These are phyloP conservation scores for Eimeria necatrix DNA, from an alignment of 169 alveolate species.

Conservation along the genomic window DNA sequence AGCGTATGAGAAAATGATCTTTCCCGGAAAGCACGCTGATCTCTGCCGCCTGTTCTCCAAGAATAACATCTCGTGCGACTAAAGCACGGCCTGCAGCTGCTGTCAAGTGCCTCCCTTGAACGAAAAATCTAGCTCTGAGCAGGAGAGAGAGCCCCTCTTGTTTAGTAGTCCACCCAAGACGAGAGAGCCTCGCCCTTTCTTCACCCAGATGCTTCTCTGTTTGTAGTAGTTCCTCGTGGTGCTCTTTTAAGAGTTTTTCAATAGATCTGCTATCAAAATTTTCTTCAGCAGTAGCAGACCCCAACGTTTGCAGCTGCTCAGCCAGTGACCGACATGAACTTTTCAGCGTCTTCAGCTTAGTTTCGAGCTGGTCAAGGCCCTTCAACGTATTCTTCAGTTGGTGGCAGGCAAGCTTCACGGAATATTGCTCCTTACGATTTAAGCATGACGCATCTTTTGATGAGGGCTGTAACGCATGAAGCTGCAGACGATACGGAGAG, in stretches of 20 bases:
- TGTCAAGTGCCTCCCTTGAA: not conserved
- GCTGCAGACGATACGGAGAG: not conserved
- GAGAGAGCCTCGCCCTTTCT: not conserved
- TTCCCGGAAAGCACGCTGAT: not conserved
- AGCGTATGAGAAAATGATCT: not conserved
- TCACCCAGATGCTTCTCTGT: not conserved
- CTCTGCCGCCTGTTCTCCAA: not conserved
- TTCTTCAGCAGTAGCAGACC: not conserved
- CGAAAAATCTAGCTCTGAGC: not conserved
- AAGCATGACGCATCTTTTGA: not conserved
- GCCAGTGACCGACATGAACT: too few relatives aligned
- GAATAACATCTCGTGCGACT: not conserved
- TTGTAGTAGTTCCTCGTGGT: not conserved
- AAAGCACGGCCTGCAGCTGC: slow-evolving; percentile 1
- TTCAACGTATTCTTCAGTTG: not conserved
- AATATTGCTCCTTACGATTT: not conserved
- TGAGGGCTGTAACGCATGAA: not conserved
- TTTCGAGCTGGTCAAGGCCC: not conserved
- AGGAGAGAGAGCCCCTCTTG: not conserved
- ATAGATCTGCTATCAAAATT: not conserved
- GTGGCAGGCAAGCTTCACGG: not conserved
- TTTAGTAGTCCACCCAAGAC: not conserved
- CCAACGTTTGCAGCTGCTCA: not conserved
- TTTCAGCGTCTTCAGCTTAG: not conserved
- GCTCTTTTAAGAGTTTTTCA: not conserved